Base-by-base conservation (phyloP, 768 basidiomycete species). In the Trametes maxima region DNA sequence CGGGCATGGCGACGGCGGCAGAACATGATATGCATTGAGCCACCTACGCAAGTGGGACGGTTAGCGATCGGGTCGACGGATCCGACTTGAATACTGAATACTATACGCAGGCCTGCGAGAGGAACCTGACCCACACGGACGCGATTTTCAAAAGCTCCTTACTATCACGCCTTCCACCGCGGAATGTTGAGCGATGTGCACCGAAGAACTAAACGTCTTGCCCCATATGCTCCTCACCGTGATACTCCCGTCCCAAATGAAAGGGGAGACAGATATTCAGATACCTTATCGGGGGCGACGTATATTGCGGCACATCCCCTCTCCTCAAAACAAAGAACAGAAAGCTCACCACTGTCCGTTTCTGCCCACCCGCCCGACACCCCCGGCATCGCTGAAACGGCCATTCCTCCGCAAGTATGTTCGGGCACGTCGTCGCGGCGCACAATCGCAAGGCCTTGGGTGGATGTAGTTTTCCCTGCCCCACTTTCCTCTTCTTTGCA, bases 271-370 rank as follows among this genome's bases (percentile, higher is more conserved):
- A 33, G 28, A 33, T 33, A 33, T 33, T 3, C 3, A 8, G 28
- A 33, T 33, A 3, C 28, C 28, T 3, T 33, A 33, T 33, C 4
- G 8, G 28, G 8, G 28, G 8, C 4, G 28, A 8, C 8, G 28
- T 33, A 33, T 33, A 33, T 33, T 3, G 28, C 4, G 8, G 28
- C 28, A 8, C 4, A 8, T 33, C 28, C 28, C 16, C 44, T 13
- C 21, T 14, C 8, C 14, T 22, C 19, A 21, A 21, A 21, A 24
- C n/a, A 13, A 11, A 14, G 17, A 50, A n/a, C 10, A 19, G 14
- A 33, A 13, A 4, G 43, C 57, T 58, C 57, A 58, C 57, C 57
- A 50, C 28, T 8, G 48, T 21, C 8, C 48, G 49, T 40, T 42
- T 39, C 5, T 7, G 16, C 7, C 24, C 48, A 1, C 25, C 57